Percentiles rank a stretch among this genome's conserved stretches.
Conservation (phyloP, 176 grass and related monocot species). For the Oryza brachyantha region DNA sequence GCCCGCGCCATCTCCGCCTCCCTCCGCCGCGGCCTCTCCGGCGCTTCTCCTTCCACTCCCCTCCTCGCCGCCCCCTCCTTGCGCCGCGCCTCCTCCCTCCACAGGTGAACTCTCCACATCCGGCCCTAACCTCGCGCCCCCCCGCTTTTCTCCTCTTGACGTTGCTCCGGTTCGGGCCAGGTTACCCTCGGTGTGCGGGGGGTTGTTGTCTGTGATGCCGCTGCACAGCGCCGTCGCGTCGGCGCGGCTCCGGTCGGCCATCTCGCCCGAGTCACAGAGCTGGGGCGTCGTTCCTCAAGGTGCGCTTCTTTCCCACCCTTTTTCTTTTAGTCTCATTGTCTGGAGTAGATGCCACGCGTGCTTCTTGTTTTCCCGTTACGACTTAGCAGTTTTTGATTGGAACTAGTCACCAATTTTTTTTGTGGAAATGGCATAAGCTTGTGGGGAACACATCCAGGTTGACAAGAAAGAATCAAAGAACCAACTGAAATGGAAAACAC, state of each 20-base stretch:
- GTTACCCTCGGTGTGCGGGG: conserved; percentile 42
- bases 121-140: background rate
- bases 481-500: too few species aligned
- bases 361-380: too few species aligned
- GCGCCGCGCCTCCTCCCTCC: conserved; percentile 36
- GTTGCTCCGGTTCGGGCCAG: conserved; percentile 20
- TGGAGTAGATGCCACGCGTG: too few species aligned
- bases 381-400: background rate
- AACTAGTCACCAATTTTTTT: background rate
- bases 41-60: background rate
- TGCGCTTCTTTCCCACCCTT: background rate
- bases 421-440: background rate
- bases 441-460: too few species aligned
- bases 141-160: background rate
- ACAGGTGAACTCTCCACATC: conserved; percentile 29
- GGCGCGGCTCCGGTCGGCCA: conserved; percentile 49
- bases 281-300: conserved; percentile 82
- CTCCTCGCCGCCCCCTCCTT: conserved; percentile 1
- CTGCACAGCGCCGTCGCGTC: conserved; percentile 71
- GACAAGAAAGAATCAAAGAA: too few species aligned
- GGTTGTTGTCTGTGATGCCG: conserved; percentile 57
- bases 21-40: conserved; percentile 9
- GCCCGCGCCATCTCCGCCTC: conserved; percentile 35
- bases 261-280: conserved; percentile 60
- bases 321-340: background rate